phyloP scores from a whole-genome alignment of 1,284 basidiomycete species.

The Waitea zeae region DNA sequence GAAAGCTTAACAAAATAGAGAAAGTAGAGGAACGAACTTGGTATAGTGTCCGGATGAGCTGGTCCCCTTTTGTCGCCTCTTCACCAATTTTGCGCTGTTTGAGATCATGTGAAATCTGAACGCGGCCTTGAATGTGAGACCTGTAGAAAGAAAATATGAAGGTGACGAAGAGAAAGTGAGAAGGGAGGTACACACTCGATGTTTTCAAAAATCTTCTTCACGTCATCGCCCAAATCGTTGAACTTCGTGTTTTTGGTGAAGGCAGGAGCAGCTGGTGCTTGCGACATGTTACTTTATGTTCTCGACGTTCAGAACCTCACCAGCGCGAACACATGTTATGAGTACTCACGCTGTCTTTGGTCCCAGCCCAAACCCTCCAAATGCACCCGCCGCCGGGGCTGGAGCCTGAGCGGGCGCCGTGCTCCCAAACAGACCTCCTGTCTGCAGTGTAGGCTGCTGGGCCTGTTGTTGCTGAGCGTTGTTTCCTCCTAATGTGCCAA shows the following conservation, averaged over 20 bases:
- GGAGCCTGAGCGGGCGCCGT: neutral
- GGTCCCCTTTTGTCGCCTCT: conserved; percentile 55
- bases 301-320: conserved; percentile 8
- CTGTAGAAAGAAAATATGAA: conserved; percentile 16
- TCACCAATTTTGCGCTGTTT: conserved; percentile 60
- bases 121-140: conserved; percentile 53
- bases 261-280: conserved; percentile 20
- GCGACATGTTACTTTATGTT: conserved; percentile 9
- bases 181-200: conserved; percentile 39
- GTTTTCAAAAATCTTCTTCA: conserved; percentile 45
- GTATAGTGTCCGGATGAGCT: conserved; percentile 44
- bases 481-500: too few relatives aligned
- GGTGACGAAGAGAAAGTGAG: conserved; percentile 1
- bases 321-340: neutral
- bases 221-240: conserved; percentile 61
- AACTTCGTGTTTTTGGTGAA: conserved; percentile 68
- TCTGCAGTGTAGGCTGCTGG: too few relatives aligned
- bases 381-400: neutral
- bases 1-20: neutral
- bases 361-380: conserved; percentile 1
- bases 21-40: conserved; percentile 25
- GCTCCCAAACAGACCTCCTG: neutral
- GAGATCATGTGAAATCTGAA: conserved; percentile 63
- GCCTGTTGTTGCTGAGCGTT: too few relatives aligned
- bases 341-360: neutral